Conservation (phyloP, 2,329 filamentous ascomycete genomes). For the Fusarium coicis region DNA sequence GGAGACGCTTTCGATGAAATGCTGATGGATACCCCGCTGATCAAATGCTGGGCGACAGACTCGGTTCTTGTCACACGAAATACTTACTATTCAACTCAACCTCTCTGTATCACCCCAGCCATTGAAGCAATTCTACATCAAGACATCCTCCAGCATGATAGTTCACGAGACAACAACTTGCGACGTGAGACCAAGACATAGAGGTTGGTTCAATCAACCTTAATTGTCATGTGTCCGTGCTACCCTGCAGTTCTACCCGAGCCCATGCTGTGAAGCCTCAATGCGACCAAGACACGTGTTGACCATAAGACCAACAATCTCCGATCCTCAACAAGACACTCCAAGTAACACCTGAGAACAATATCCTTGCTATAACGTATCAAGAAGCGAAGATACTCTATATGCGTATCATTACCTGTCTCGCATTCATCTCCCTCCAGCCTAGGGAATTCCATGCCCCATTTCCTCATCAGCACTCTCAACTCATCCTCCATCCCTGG, state of each 20-base stretch:
- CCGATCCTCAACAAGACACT: neutral
- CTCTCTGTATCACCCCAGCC: neutral
- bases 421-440: neutral
- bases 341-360: no score
- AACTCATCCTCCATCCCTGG: slow-evolving; percentile 51
- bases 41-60: neutral
- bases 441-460: slow-evolving; percentile 53
- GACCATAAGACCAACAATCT: neutral
- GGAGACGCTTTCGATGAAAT: no score
- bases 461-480: slow-evolving; percentile 45
- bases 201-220: neutral
- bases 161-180: neutral
- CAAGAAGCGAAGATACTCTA: neutral
- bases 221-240: neutral
- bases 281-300: neutral
- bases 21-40: rapidly evolving
- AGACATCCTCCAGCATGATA: neutral
- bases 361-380: neutral
- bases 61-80: neutral
- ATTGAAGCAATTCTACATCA: rapidly evolving
- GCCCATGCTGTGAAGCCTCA: neutral
- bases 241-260: neutral
- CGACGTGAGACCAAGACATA: neutral
- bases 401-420: neutral
- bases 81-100: neutral